phyloP scores from a whole-genome alignment of 768 basidiomycete species.

The Leccinum uliginosum region DNA sequence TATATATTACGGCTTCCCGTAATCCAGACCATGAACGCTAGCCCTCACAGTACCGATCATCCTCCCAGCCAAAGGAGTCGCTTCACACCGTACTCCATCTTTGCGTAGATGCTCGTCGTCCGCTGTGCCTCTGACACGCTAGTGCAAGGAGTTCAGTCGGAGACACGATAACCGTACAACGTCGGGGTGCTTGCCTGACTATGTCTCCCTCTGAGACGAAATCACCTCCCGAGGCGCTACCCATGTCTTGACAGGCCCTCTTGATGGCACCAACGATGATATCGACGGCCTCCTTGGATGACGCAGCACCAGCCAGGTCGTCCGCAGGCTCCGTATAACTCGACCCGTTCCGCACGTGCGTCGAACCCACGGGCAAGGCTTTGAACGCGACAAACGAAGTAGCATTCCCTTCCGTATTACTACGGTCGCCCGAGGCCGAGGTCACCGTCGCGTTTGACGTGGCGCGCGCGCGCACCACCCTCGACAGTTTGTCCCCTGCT shows the following conservation, averaged over 20 bases:
- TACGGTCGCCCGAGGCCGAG: slow-evolving; percentile 25
- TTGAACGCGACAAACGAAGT: slow-evolving; percentile 73
- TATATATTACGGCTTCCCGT: slow-evolving; percentile 10
- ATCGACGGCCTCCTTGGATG: slow-evolving; percentile 74
- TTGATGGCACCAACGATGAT: slow-evolving; percentile 68
- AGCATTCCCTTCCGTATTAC: slow-evolving; percentile 30
- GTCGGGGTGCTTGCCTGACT: slow-evolving; percentile 54
- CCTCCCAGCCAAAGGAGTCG: slow-evolving; percentile 84
- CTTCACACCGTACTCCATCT: slow-evolving; percentile 94
- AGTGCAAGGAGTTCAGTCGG: slow-evolving; percentile 5
- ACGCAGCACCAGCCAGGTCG: slow-evolving; percentile 55
- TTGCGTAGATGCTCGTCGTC: slow-evolving; percentile 82
- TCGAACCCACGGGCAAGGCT: slow-evolving; percentile 68
- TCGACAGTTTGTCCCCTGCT: slow-evolving; percentile 20
- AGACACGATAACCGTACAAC: background rate
- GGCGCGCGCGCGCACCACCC: slow-evolving; percentile 21
- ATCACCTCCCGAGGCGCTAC: slow-evolving; percentile 37
- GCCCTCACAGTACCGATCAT: slow-evolving; percentile 26
- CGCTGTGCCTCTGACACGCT: slow-evolving; percentile 81
- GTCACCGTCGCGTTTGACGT: slow-evolving; percentile 33
- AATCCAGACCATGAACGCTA: slow-evolving; percentile 4
- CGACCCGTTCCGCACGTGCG: slow-evolving; percentile 39
- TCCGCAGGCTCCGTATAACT: slow-evolving; percentile 55
- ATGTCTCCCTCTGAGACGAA: slow-evolving; percentile 69
- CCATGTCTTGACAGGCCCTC: slow-evolving; percentile 62